Percentiles rank a stretch among this genome's conserved stretches.
phyloP scores from a whole-genome alignment of 2,329 filamentous ascomycete genomes.

The Dryadomyces quercivorus region DNA sequence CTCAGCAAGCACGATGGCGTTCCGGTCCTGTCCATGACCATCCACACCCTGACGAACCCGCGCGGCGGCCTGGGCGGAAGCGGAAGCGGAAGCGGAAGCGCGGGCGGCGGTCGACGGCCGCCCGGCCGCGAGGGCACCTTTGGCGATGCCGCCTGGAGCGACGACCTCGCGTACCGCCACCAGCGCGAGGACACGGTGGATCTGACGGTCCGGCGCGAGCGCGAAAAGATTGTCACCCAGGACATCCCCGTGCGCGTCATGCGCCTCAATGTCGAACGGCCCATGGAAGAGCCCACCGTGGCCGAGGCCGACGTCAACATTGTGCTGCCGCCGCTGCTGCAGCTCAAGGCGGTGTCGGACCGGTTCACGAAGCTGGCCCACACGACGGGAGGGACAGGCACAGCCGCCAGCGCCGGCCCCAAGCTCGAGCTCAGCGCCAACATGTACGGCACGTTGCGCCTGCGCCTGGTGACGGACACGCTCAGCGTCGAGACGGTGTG shows the following conservation, averaged over 20 bases:
- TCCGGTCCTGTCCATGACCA: conserved; percentile 80
- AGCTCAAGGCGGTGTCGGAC: conserved; percentile 89
- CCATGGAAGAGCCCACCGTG: conserved; percentile 84
- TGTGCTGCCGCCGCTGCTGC: conserved; percentile 71
- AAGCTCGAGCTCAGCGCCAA: conserved; percentile 84
- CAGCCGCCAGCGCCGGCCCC: conserved; percentile 23
- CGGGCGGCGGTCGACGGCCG: conserved; percentile 21
- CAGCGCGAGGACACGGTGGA: conserved; percentile 28
- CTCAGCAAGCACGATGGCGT: conserved; percentile 86
- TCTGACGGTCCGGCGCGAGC: conserved; percentile 51
- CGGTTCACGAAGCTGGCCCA: conserved; percentile 81
- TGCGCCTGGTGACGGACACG: conserved; percentile 72
- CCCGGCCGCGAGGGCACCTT: conserved; percentile 19
- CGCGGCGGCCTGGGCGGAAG: conserved; percentile 21
- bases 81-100: conserved; percentile 22
- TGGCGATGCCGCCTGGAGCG: conserved; percentile 19
- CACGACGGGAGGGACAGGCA: conserved; percentile 20
- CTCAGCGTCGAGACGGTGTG: conserved; percentile 78
- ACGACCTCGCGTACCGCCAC: conserved; percentile 12
- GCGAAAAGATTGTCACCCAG: conserved; percentile 87
- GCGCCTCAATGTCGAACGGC: conserved; percentile 70
- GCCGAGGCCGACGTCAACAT: conserved; percentile 92
- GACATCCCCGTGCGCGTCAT: conserved; percentile 93
- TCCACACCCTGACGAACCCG: conserved; percentile 59
- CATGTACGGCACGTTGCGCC: conserved; percentile 77